Base-by-base conservation (phyloP, 441 rosid genomes). In the Erodium moschatum region DNA sequence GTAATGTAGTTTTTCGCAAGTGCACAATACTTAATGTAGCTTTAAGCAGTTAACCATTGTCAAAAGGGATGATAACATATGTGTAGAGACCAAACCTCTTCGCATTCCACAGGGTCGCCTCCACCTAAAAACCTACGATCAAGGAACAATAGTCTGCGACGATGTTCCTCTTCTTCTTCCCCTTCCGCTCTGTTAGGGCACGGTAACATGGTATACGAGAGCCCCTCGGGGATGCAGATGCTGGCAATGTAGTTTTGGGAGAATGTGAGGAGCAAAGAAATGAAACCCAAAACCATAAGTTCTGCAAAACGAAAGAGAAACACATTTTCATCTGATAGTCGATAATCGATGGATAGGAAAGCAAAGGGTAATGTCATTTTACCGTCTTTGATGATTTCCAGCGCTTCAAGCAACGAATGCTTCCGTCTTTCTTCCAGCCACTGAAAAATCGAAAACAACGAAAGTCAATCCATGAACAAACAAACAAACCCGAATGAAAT, bases 281-380 rank as follows among this genome's bases (percentile, higher is more conserved):
- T 95, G 81, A 95, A 90, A 68, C 99, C 97, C 71, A 95, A 79
- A 76, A 95, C 86, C 99, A 95, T 95, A 3, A 91, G 88, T 85
- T 95, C 97, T 91, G 91, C 75, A 67, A 15, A 16, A 15, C 12
- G 72, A 67, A 24, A 24, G 27, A 24, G 27, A 24, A 24, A 24
- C 27, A 24, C 27, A 24, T 24, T 24, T 6, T 5, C 5, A 38
- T 9, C 8, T 5, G 8, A 38, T 9, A 38, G 8, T 5, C 8
- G 8, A 38, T 9, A 38, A n/a, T n/a, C 42, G 8, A 38, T 44
- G 11, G 2, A 44, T 8, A 2, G 10, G 52, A 0, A 44, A 10
- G 52, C 2, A 44, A 44, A 11, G 52, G 52, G n/a, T 8, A n/a
- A 44, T 10, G 52, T 10, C 27, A 24, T 24, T 24, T 16, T 52